Evolutionary conservation across 225 moss, liverwort and hornwort species (phyloP).

Genomic region (Anthoceros angustus): DNA sequence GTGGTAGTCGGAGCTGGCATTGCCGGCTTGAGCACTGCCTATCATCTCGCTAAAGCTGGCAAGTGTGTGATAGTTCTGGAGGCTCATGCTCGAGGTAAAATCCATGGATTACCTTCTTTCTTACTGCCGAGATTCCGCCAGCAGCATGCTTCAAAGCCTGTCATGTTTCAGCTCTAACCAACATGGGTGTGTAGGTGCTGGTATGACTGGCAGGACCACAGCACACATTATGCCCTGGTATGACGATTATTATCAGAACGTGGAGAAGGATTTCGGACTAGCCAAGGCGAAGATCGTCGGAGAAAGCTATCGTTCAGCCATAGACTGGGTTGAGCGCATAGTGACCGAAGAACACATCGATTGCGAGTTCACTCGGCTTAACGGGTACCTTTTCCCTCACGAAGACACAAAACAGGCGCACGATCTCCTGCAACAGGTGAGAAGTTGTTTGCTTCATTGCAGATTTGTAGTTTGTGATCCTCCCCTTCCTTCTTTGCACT

Average conservation of each 20-base stretch:
- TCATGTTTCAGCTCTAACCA: neutral
- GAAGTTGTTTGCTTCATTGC: neutral
- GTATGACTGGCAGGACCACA: slow-evolving; percentile 24
- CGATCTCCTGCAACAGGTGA: slow-evolving; percentile 15
- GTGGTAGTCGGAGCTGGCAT: slow-evolving; percentile 24
- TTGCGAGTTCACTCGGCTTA: slow-evolving; percentile 19
- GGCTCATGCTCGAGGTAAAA: slow-evolving; percentile 17
- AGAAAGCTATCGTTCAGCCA: slow-evolving; percentile 19
- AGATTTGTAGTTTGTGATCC: neutral
- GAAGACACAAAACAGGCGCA: slow-evolving; percentile 18
- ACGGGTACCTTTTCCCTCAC: slow-evolving; percentile 28
- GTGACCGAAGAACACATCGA: slow-evolving; percentile 22
- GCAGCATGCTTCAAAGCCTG: neutral
- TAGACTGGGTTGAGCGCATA: slow-evolving; percentile 27
- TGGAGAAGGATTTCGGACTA: slow-evolving; percentile 15
- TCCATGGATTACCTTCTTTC: neutral
- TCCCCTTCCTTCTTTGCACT: neutral
- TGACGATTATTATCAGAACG: slow-evolving; percentile 20
- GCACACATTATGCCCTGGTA: slow-evolving; percentile 31
- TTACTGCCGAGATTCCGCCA: neutral
- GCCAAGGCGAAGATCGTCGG: slow-evolving; percentile 18
- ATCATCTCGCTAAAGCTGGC: slow-evolving; percentile 19
- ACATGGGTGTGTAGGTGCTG: slow-evolving; percentile 10
- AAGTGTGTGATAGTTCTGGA: slow-evolving; percentile 19
- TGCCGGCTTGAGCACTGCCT: slow-evolving; percentile 23